Conservation (phyloP, 495 filamentous ascomycete genomes). For the Ramalina intermedia region DNA sequence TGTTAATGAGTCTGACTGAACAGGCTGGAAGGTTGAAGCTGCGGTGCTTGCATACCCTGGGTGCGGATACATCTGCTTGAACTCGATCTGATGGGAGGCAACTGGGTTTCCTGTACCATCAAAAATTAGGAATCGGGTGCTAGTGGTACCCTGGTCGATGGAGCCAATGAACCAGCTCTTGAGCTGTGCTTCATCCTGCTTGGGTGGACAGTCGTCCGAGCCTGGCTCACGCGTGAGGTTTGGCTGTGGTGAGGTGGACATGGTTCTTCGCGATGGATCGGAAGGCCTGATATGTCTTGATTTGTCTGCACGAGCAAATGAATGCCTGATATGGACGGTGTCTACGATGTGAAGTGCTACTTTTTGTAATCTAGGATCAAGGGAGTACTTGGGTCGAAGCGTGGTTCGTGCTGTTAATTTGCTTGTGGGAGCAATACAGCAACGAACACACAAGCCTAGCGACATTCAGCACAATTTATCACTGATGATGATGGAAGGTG, state of each 20-base stretch:
- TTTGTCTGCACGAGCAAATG: too few relatives aligned
- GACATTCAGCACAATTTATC: too few relatives aligned
- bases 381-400: too few relatives aligned
- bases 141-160: conserved; percentile 90
- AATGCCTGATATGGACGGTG: too few relatives aligned
- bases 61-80: conserved; percentile 74
- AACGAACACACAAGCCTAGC: too few relatives aligned
- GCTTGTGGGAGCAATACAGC: too few relatives aligned
- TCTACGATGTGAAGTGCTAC: too few relatives aligned
- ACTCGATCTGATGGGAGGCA: conserved; percentile 82
- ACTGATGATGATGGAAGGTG: too few relatives aligned
- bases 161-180: conserved; percentile 42
- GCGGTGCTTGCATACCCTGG: conserved; percentile 61
- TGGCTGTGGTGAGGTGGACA: background rate
- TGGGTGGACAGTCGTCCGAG: background rate
- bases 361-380: too few relatives aligned
- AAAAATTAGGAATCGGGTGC: conserved; percentile 86
- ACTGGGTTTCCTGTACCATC: conserved; percentile 64
- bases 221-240: background rate
- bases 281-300: background rate
- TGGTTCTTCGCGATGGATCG: background rate
- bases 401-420: too few relatives aligned
- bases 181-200: conserved; percentile 7
- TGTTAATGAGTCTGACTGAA: conserved; percentile 4
- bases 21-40: too few relatives aligned